Conservation (phyloP, 352 stramenopile genomes). For the Peronospora belbahrii region DNA sequence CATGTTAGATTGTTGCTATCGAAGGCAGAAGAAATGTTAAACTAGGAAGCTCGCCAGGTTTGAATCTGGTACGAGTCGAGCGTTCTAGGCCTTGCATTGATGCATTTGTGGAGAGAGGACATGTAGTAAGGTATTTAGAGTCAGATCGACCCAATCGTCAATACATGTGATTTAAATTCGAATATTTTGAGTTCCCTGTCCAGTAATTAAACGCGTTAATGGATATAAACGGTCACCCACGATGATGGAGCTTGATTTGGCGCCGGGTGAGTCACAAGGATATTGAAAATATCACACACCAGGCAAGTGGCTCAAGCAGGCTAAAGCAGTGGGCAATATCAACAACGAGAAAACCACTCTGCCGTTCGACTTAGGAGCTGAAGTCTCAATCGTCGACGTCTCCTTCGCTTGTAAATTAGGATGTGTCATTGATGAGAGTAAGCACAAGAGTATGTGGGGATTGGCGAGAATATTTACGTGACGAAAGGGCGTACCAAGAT, state of each 20-base stretch:
- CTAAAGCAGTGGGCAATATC: background rate
- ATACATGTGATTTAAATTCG: background rate
- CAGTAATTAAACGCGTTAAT: background rate
- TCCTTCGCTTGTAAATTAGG: conserved; percentile 17
- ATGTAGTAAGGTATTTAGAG: background rate
- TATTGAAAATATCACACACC: background rate
- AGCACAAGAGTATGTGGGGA: background rate
- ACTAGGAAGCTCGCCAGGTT: conserved; percentile 9
- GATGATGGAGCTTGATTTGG: background rate
- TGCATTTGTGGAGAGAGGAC: background rate
- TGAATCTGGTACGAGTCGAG: conserved; percentile 5
- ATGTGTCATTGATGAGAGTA: background rate
- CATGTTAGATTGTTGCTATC: background rate
- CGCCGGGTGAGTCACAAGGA: background rate
- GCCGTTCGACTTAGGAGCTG: conserved; percentile 14
- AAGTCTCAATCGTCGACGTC: conserved; percentile 15
- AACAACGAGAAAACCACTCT: background rate
- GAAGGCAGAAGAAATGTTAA: conserved; percentile 2
- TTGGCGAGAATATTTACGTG: background rate
- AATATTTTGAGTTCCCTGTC: background rate
- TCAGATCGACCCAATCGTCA: background rate
- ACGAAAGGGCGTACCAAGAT: conserved; percentile 2
- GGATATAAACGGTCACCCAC: background rate
- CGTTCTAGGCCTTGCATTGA: background rate
- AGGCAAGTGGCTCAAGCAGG: background rate